Evolutionary conservation across 176 grass and related monocot genomes (phyloP).

Genomic region (Rhipidocladum racemiflorum): DNA sequence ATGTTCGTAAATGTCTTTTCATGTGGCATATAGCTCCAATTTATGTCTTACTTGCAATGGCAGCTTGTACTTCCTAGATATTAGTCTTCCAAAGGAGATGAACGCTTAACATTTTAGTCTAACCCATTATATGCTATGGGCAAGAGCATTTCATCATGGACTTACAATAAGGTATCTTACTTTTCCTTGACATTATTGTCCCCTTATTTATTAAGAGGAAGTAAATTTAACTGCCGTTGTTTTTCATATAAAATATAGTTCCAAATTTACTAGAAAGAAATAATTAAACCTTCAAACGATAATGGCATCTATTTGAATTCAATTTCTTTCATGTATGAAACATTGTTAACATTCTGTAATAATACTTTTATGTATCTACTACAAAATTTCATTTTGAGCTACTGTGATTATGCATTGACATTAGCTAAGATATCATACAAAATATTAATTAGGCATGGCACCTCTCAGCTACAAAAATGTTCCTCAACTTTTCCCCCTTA

Average conservation of each 20-base stretch:
- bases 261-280: conserved; percentile 14
- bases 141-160: conserved; percentile 1
- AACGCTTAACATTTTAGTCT: conserved; percentile 33
- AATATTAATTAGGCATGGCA: neutral
- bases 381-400: neutral
- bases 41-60: conserved; percentile 13
- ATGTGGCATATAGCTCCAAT: neutral
- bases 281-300: neutral
- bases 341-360: neutral
- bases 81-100: conserved; percentile 75
- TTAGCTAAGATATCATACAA: neutral
- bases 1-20: neutral
- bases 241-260: neutral
- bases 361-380: neutral
- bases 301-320: neutral
- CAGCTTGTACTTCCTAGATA: conserved; percentile 73
- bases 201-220: neutral
- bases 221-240: neutral
- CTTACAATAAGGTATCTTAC: conserved; percentile 38
- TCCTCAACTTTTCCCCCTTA: neutral
- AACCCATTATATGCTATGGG: neutral
- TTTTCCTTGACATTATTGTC: neutral
- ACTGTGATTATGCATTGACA: neutral
- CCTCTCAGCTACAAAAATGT: neutral
- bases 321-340: conserved; percentile 7